Conservation (phyloP, 192 early-diverging fungal species). For the Podila epigama region DNA sequence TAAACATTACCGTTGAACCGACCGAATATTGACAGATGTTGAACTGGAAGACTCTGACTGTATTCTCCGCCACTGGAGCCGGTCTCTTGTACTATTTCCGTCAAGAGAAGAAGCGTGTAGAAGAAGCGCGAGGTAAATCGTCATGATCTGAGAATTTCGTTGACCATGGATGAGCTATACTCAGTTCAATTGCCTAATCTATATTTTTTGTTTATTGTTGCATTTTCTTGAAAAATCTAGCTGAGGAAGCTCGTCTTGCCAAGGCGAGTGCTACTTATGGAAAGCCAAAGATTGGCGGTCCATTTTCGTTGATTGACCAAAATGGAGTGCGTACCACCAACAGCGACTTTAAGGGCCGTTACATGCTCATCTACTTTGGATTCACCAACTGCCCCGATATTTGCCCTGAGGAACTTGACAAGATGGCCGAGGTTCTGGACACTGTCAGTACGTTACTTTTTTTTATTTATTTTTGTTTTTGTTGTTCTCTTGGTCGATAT, state of each 20-base stretch:
- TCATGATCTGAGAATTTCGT: too few species aligned
- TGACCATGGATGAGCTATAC: background rate
- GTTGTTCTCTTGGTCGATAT: background rate
- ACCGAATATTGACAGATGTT: conserved; percentile 27
- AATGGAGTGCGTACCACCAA: conserved; percentile 76
- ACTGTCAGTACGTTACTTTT: conserved; percentile 64
- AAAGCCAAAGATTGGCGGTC: conserved; percentile 90
- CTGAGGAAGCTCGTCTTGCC: conserved; percentile 38
- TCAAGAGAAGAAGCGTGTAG: conserved; percentile 64
- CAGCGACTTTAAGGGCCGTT: conserved; percentile 83
- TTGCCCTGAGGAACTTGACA: conserved; percentile 98
- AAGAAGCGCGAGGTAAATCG: conserved; percentile 48
- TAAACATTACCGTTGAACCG: background rate
- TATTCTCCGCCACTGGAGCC: conserved; percentile 65
- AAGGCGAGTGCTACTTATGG: conserved; percentile 59
- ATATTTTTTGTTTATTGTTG: background rate
- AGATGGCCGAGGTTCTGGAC: conserved; percentile 91
- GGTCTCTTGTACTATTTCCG: conserved; percentile 73
- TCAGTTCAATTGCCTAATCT: background rate
- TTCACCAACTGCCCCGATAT: conserved; percentile 99
- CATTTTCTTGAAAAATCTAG: conserved; percentile 1
- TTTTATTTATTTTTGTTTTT: background rate
- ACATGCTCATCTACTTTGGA: conserved; percentile 96
- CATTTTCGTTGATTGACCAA: conserved; percentile 87
- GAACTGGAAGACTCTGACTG: conserved; percentile 57